These are phyloP conservation scores for Wickerhamiella azymoides DNA, from an alignment of 805 yeast species.

Conservation along the genomic window DNA sequence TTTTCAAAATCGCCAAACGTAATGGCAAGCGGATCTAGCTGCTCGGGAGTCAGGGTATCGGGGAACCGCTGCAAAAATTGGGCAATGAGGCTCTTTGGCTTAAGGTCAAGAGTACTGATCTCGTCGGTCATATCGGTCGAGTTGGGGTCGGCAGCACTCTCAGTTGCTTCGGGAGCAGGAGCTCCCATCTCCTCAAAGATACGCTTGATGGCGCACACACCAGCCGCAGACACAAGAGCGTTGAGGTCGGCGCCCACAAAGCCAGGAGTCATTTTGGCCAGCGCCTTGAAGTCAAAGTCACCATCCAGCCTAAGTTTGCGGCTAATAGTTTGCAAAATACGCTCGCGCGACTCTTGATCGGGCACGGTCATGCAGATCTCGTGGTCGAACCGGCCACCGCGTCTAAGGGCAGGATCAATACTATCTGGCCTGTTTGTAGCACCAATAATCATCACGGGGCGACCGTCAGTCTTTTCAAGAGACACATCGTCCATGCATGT, in stretches of 20 bases:
- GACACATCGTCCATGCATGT: conserved; percentile 91
- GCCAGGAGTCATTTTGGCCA: conserved; percentile 93
- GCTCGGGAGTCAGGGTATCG: conserved; percentile 58
- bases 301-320: conserved; percentile 51
- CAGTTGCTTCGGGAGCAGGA: conserved; percentile 18
- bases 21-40: conserved; percentile 62
- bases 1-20: conserved; percentile 63
- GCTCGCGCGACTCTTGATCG: conserved; percentile 63
- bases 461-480: conserved; percentile 76
- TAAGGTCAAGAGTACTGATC: not conserved
- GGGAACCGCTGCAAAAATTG: conserved; percentile 61
- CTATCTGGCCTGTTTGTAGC: conserved; percentile 97
- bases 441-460: conserved; percentile 87
- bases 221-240: conserved; percentile 89
- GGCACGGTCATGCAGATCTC: conserved; percentile 95
- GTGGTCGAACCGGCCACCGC: conserved; percentile 94
- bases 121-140: conserved; percentile 3
- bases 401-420: conserved; percentile 80
- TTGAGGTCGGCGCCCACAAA: conserved; percentile 95
- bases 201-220: conserved; percentile 83
- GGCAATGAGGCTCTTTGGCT: conserved; percentile 12
- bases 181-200: conserved; percentile 44
- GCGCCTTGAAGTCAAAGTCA: conserved; percentile 46
- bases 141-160: not conserved
- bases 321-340: conserved; percentile 66